Percentiles rank a stretch among this genome's conserved stretches.
Evolutionary conservation across 192 early-diverging fungal species (phyloP).

Genomic region (Lobosporangium transversale): DNA sequence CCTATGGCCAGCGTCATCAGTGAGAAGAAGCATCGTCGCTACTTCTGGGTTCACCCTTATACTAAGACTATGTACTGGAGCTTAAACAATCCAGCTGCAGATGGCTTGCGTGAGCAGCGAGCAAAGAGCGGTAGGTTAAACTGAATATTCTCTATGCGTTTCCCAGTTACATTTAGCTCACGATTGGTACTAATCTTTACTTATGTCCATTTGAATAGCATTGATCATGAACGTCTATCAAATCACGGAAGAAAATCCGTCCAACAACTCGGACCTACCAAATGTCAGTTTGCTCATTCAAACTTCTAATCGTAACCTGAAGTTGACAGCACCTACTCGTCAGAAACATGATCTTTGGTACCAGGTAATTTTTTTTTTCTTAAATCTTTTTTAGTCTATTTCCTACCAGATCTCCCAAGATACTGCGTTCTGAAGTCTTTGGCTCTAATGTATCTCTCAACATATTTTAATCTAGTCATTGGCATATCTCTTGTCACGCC

Average conservation of each 20-base stretch:
- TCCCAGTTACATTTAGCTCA: too few relatives aligned
- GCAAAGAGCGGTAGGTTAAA: conserved; percentile 60
- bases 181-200: too few relatives aligned
- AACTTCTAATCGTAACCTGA: conserved; percentile 76
- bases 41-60: conserved; percentile 87
- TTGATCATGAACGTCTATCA: conserved; percentile 71
- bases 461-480: conserved; percentile 21
- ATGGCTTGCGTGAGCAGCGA: conserved; percentile 53
- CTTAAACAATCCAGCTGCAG: conserved; percentile 66
- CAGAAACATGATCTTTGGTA: conserved; percentile 80
- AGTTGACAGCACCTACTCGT: conserved; percentile 73
- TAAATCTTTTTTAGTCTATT: not conserved
- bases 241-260: conserved; percentile 61
- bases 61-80: conserved; percentile 83
- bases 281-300: conserved; percentile 72
- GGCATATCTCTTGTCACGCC: conserved; percentile 42
- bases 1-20: conserved; percentile 61
- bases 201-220: conserved; percentile 57
- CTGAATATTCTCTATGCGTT: conserved; percentile 20
- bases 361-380: conserved; percentile 53
- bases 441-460: not conserved
- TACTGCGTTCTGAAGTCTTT: too few relatives aligned
- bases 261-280: conserved; percentile 55
- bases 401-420: not conserved
- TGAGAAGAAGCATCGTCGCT: conserved; percentile 75